Conservation (phyloP, 2,329 filamentous ascomycete species). For the Botrytis tulipae region DNA sequence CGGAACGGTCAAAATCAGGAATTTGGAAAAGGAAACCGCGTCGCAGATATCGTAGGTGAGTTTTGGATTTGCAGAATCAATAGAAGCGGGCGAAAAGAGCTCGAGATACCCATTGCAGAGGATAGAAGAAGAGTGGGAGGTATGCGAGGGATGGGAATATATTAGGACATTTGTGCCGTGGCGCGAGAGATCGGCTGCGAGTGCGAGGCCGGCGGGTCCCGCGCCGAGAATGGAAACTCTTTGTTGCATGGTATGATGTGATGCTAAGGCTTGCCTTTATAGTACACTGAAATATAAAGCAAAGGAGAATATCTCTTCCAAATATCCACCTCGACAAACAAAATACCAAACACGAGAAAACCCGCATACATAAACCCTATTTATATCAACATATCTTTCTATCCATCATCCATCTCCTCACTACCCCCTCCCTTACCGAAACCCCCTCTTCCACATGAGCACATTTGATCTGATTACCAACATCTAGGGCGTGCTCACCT, state of each 20-base stretch:
- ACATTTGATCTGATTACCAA: background rate
- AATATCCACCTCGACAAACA: background rate
- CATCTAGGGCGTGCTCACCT: background rate
- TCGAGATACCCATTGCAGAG: constrained; percentile 14
- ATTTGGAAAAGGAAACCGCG: constrained; percentile 19
- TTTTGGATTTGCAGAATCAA: background rate
- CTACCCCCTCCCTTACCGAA: background rate
- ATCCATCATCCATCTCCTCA: background rate
- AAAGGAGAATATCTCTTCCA: background rate
- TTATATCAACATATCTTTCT: background rate
- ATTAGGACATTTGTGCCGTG: constrained; percentile 20
- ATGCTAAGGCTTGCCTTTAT: background rate
- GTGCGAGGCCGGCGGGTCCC: constrained; percentile 23
- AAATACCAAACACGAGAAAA: background rate
- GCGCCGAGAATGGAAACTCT: constrained; percentile 25
- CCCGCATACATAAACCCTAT: background rate
- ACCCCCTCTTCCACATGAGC: background rate
- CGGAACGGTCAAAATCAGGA: constrained; percentile 23
- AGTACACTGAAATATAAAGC: background rate
- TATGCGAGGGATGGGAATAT: constrained; percentile 23
- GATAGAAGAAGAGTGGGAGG: constrained; percentile 14
- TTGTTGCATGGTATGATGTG: constrained; percentile 7
- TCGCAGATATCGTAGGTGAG: constrained; percentile 21
- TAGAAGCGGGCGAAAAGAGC: background rate
- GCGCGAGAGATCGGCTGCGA: constrained; percentile 22